phyloP scores from a whole-genome alignment of 2,329 filamentous ascomycete species.

The Diaporthe citrichinensis region DNA sequence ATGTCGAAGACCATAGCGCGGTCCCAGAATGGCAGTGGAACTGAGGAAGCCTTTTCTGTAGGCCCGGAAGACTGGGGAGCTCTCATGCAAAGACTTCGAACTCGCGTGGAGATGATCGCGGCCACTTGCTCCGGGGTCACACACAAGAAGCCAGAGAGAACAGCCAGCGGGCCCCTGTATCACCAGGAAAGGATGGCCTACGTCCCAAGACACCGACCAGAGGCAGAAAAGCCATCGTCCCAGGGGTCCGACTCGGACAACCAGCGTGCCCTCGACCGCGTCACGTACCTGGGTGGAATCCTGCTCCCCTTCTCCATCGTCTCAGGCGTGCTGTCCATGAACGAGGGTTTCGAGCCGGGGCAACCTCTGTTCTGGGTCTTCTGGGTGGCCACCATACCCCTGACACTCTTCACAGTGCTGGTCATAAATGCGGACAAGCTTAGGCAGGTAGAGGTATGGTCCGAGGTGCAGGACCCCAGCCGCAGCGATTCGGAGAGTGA shows the following conservation, averaged over 20 bases:
- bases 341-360: slow-evolving; percentile 59
- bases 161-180: not conserved
- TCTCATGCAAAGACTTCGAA: slow-evolving; percentile 50
- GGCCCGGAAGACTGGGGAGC: slow-evolving; percentile 48
- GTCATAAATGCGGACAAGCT: slow-evolving; percentile 65
- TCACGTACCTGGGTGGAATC: slow-evolving; percentile 64
- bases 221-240: not conserved
- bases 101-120: slow-evolving; percentile 46
- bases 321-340: slow-evolving; percentile 63
- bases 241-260: slow-evolving; percentile 48
- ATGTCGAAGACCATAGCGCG: slow-evolving; percentile 36
- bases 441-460: slow-evolving; percentile 61
- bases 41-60: not conserved
- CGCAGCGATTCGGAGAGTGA: not conserved
- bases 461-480: slow-evolving; percentile 54
- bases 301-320: slow-evolving; percentile 64
- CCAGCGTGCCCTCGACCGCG: slow-evolving; percentile 60
- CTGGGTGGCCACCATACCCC: slow-evolving; percentile 59
- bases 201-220: slow-evolving; percentile 38
- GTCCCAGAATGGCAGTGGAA: not conserved
- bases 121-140: slow-evolving; percentile 36
- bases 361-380: slow-evolving; percentile 62
- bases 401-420: slow-evolving; percentile 55
- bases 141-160: not conserved
- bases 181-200: not conserved